These are phyloP conservation scores for Kwoniella pini DNA, from an alignment of 768 basidiomycete genomes.

Conservation along the genomic window DNA sequence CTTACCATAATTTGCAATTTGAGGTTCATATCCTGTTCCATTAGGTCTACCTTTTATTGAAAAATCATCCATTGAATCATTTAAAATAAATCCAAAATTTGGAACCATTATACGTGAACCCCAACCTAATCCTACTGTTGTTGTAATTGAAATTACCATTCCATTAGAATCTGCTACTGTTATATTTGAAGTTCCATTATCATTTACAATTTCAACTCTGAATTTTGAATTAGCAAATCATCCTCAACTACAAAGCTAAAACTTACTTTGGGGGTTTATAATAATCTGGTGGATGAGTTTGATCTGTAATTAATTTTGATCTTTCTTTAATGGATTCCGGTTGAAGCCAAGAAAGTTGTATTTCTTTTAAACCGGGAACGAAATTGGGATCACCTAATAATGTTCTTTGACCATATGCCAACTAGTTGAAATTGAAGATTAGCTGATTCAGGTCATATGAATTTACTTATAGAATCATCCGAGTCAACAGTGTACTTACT, in stretches of 20 bases:
- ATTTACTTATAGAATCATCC: no score
- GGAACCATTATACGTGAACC: constrained; percentile 46
- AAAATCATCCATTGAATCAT: constrained; percentile 50
- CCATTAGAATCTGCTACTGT: constrained; percentile 41
- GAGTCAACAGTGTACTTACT: constrained; percentile 30
- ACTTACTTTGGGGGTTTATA: constrained; percentile 42
- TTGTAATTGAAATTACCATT: constrained; percentile 42
- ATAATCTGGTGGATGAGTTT: constrained; percentile 34
- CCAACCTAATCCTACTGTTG: constrained; percentile 43
- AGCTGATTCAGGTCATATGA: background rate
- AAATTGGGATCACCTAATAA: constrained; percentile 44
- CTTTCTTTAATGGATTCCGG: constrained; percentile 11
- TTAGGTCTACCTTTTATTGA: constrained; percentile 38
- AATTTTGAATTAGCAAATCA: background rate
- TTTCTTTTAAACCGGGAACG: constrained; percentile 27
- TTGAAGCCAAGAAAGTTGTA: constrained; percentile 34
- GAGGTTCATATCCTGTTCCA: constrained; percentile 40
- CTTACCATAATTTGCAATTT: constrained; percentile 39
- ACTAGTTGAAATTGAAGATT: constrained; percentile 12
- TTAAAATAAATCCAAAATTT: constrained; percentile 41
- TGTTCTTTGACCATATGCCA: constrained; percentile 47
- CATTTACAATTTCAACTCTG: constrained; percentile 37
- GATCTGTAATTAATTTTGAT: constrained; percentile 32
- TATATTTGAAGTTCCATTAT: constrained; percentile 48
- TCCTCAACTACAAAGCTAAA: background rate